Conservation (phyloP, 805 yeast genomes). For the Nakazawaea ernobii region DNA sequence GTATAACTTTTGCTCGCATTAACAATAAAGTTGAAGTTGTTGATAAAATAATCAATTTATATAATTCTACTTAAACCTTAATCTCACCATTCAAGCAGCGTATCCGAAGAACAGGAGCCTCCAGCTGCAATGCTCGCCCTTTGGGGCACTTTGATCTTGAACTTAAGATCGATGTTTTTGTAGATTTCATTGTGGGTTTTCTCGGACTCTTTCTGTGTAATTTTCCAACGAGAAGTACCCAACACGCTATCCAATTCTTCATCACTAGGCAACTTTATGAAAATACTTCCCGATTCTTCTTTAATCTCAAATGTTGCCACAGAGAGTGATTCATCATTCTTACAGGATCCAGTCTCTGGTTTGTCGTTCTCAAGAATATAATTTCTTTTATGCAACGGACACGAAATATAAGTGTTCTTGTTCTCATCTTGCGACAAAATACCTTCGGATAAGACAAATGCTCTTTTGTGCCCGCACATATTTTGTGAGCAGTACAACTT, state of each 20-base stretch:
- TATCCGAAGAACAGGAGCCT: conserved; percentile 12
- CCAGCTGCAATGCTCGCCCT: conserved; percentile 13
- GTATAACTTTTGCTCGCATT: too few species aligned
- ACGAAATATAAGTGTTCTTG: conserved; percentile 25
- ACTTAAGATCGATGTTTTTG: conserved; percentile 17
- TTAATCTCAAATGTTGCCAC: conserved; percentile 29
- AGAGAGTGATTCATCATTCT: conserved; percentile 24
- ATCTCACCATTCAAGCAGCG: conserved; percentile 17
- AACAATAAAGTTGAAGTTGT: background rate
- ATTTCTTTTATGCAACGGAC: conserved; percentile 32
- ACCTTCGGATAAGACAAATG: conserved; percentile 31
- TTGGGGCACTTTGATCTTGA: conserved; percentile 20
- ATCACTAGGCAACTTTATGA: conserved; percentile 25
- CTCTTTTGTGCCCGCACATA: conserved; percentile 35
- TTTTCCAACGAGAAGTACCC: conserved; percentile 30
- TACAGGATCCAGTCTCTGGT: conserved; percentile 24
- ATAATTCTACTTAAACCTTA: background rate
- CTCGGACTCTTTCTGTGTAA: conserved; percentile 19
- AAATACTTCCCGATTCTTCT: conserved; percentile 26
- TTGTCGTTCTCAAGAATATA: conserved; percentile 20
- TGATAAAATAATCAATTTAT: background rate
- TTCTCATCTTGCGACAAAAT: conserved; percentile 26
- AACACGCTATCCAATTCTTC: conserved; percentile 28
- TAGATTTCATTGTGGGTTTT: conserved; percentile 13
- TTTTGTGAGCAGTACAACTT: conserved; percentile 30